These are phyloP conservation scores for Gonium pectorale DNA, from an alignment of 139 green algal species.

Conservation along the genomic window DNA sequence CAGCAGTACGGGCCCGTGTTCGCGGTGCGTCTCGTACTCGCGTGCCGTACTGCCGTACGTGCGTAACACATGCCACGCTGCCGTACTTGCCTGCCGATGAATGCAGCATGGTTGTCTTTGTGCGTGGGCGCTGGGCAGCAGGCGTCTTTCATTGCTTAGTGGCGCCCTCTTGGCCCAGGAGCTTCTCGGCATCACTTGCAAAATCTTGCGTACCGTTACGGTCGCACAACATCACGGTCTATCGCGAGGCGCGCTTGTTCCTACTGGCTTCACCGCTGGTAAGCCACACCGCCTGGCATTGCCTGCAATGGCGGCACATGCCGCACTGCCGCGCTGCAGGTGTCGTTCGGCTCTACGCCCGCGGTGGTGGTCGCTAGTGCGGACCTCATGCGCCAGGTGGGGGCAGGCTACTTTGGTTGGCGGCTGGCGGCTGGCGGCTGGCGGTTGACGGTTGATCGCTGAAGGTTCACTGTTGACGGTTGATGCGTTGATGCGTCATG, in stretches of 20 bases:
- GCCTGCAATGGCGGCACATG: too few species aligned
- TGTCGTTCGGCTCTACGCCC: constrained; percentile 33
- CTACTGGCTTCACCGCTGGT: background rate
- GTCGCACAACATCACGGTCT: background rate
- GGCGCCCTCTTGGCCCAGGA: background rate
- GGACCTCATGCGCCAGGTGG: constrained; percentile 39
- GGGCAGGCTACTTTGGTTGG: background rate
- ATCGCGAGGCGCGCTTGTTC: background rate
- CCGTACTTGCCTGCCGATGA: background rate
- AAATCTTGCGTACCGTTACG: background rate
- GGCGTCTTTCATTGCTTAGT: background rate
- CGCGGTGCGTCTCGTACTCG: constrained; percentile 27
- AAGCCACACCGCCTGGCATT: too few species aligned
- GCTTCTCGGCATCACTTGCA: too few species aligned
- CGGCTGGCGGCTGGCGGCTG: background rate
- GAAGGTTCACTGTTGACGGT: background rate
- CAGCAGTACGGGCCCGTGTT: constrained; percentile 56
- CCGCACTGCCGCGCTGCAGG: constrained; percentile 3
- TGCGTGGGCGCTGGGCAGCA: too few species aligned
- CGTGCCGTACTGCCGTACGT: background rate
- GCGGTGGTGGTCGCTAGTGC: constrained; percentile 48
- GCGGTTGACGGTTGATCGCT: background rate
- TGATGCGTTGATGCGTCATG: background rate
- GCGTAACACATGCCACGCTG: background rate
- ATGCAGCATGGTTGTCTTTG: too few species aligned